Evolutionary conservation across 2,329 filamentous ascomycete genomes (phyloP).

Genomic region (Akanthomyces dipterigenus): DNA sequence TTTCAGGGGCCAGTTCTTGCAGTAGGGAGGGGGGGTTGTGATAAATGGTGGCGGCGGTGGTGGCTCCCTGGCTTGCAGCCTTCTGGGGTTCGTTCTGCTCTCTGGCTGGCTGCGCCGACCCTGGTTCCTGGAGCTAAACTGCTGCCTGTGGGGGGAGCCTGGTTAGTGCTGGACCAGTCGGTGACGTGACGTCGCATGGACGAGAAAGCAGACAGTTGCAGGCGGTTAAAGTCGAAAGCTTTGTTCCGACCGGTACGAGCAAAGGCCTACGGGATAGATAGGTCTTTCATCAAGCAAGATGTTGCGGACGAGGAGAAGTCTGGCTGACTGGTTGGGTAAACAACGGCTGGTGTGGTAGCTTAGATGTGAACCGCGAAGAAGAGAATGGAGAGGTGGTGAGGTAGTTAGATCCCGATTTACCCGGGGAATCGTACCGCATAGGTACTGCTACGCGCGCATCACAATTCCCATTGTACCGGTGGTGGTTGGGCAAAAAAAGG

Average conservation of each 20-base stretch:
- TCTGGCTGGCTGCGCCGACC: not conserved
- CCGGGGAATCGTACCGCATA: not conserved
- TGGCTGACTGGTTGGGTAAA: too few relatives aligned
- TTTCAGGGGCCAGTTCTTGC: constrained; percentile 8
- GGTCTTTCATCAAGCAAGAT: too few relatives aligned
- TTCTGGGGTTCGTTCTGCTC: not conserved
- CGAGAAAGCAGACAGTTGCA: too few relatives aligned
- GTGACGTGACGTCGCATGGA: not conserved
- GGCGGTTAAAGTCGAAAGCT: too few relatives aligned
- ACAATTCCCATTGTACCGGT: constrained; percentile 6
- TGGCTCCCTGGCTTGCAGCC: not conserved
- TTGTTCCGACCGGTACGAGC: too few relatives aligned
- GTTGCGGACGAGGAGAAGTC: too few relatives aligned
- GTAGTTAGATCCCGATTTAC: too few relatives aligned
- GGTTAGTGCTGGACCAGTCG: too few relatives aligned
- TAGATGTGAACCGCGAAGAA: not conserved
- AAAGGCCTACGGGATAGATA: too few relatives aligned
- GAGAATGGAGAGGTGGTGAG: too few relatives aligned
- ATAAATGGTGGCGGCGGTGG: not conserved
- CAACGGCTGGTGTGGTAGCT: too few relatives aligned
- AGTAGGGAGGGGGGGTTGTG: not conserved
- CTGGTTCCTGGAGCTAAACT: not conserved
- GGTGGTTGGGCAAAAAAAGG: not conserved
- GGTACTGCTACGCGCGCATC: not conserved
- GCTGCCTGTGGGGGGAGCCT: too few relatives aligned